Evolutionary conservation across 371 early-diverging fungal species (phyloP), one percentile per base, ranked within the genome.

Genomic region (Amoeboaphelidium protococcarum): DNA sequence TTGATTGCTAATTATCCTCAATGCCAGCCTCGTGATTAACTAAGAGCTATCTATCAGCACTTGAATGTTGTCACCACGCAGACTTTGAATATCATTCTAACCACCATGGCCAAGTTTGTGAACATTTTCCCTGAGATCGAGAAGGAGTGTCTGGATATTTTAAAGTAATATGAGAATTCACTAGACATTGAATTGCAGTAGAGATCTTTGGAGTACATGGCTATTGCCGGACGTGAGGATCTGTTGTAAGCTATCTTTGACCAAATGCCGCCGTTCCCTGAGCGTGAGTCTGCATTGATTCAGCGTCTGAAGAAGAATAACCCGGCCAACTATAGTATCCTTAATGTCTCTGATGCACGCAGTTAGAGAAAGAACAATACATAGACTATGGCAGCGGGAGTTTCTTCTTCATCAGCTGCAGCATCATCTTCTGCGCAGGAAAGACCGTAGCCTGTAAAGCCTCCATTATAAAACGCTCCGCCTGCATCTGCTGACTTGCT

Each of bases 111-210:
- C 57, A 95, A 95, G 59, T 86, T 90, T 50, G 69, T 78, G 49
- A 90, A 92, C 54, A 58, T 91, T 45, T 95, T 95, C 55, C 96
- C 94, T 1, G 94, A 95, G 57, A 84, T 94, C 60, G 84, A 85
- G 55, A 74, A 73, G 2, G 78, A 84, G 25, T 72, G 90, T 23
- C 50, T 83, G 43, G 60, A 71, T 2, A 80, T 90, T 2, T 77
- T 95, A 46, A 71, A 82, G 49, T 76, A 78, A 40, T 83, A 81
- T 51, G 72, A 77, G 25, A 72, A 79, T 49, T 86, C 84, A 0
- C 55, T 90, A 50, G 91, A 92, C 58, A 74, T 80, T 1, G 96
- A 95, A 64, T 58, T 95, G 22, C 91, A 90, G 58, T 91, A 94
- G 56, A 74, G 96, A 31, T 91, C 94, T 0, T 81, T 80, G 51